phyloP scores from a whole-genome alignment of 106 monocot species.

The Agapanthus africanus region DNA sequence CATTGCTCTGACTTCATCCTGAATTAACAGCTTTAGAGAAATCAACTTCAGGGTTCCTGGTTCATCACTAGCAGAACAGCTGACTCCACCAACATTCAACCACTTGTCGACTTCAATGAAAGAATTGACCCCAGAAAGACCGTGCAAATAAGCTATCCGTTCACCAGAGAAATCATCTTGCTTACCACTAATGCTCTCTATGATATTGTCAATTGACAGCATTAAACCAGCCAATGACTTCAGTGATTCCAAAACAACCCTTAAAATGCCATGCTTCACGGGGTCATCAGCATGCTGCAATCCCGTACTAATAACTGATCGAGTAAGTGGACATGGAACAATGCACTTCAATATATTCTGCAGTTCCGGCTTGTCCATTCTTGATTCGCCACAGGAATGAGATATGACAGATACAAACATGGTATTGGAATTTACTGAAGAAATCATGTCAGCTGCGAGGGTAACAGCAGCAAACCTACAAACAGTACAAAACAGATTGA shows the following conservation, averaged over 20 bases:
- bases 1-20: slow-evolving; percentile 51
- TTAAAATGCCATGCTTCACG: slow-evolving; percentile 74
- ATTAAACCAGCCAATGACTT: slow-evolving; percentile 47
- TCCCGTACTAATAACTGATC: slow-evolving; percentile 65
- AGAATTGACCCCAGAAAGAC: slow-evolving; percentile 20
- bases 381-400: slow-evolving; percentile 9
- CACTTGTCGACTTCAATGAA: slow-evolving; percentile 12
- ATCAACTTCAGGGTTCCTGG: slow-evolving; percentile 29
- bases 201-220: slow-evolving; percentile 26
- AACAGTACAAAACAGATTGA: slow-evolving; percentile 11
- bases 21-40: slow-evolving; percentile 52
- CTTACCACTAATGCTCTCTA: slow-evolving; percentile 11
- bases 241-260: slow-evolving; percentile 65
- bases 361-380: slow-evolving; percentile 21
- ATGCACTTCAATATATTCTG: slow-evolving; percentile 62
- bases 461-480: slow-evolving; percentile 86
- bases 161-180: neutral
- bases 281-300: slow-evolving; percentile 65
- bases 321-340: slow-evolving; percentile 50
- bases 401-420: slow-evolving; percentile 19
- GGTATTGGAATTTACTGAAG: slow-evolving; percentile 28
- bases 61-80: slow-evolving; percentile 3
- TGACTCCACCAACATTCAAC: neutral
- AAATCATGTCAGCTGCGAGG: slow-evolving; percentile 77
- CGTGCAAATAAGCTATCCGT: slow-evolving; percentile 9